Base-by-base conservation (phyloP, 2,329 filamentous ascomycete genomes). In the Fusarium tjaetaba region DNA sequence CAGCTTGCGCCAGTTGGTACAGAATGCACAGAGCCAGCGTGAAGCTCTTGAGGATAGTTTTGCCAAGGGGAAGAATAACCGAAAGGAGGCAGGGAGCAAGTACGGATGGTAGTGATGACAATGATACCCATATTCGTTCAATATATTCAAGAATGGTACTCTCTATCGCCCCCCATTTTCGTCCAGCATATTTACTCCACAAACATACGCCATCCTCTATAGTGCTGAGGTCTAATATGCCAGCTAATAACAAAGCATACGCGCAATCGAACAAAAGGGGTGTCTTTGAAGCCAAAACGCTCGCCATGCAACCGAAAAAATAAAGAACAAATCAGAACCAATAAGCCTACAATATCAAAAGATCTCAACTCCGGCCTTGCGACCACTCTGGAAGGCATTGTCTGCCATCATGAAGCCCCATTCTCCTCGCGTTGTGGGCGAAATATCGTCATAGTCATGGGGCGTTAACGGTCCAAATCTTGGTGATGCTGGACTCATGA, bases 41-140 rank as follows among this genome's bases (percentile, higher is more conserved):
- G 94, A 97, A 16, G 95, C 94, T 5, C 84, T 98, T 74, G 95
- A 98, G 83, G 96, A 98, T 79, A 95, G 94, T 80, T 98, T 97
- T 85, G 94, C 94, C 26, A 86, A 91, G 75, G 94, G 94, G 11
- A 91, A 89, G 84, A 89, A 88, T 77, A 96, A 95, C 79, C 91
- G 94, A 81, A 92, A 90, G 77, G 95, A 97, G 80, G 94, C 94
- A 26, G 93, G 93, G 8, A 91, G 89, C 65, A 90, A 90, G 77
- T 98, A 98, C 84, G 95, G 95, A 10, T 98, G 94, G 94, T 85
- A 63, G 75, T 84, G 60, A 74, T 84, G 60, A 72, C 45, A 49
- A 72, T 72, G 76, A 77, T 78, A 78, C 77, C 77, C 76, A 64
- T 28, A 32, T 18, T 36, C 55, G 61, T 59, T 36, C 53, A 64